phyloP scores from a whole-genome alignment of 257 asterid genomes.

The Petunia axillaris region DNA sequence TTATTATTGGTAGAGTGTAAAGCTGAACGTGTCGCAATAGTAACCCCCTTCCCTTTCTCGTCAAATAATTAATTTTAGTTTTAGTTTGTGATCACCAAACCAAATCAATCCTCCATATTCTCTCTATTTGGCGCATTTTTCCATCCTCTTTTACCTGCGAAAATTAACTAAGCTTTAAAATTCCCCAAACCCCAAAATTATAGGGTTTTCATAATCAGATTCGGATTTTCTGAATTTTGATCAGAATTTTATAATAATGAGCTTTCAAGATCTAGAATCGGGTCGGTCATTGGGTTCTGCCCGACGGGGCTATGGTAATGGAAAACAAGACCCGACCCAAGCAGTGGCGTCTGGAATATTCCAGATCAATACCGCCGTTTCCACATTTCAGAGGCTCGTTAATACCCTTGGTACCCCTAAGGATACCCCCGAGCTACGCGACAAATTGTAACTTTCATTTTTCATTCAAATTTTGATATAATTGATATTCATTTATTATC shows the following conservation, averaged over 20 bases:
- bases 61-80: no score
- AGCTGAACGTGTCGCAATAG: no score
- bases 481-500: neutral
- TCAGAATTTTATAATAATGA: constrained; percentile 34
- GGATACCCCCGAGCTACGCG: constrained; percentile 54
- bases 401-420: constrained; percentile 49
- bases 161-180: no score
- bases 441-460: constrained; percentile 39
- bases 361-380: constrained; percentile 53
- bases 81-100: no score
- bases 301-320: constrained; percentile 18
- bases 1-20: no score
- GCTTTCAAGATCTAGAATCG: constrained; percentile 60
- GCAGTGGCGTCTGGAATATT: constrained; percentile 50
- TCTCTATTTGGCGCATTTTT: no score
- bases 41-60: no score
- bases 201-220: no score
- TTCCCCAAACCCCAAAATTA: no score
- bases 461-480: neutral
- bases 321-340: constrained; percentile 42
- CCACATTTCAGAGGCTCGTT: constrained; percentile 50
- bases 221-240: neutral
- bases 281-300: constrained; percentile 36
- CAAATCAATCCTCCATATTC: no score
- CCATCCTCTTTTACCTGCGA: no score